Base-by-base conservation (phyloP, 805 yeast genomes). In the Candida qinlingensis region DNA sequence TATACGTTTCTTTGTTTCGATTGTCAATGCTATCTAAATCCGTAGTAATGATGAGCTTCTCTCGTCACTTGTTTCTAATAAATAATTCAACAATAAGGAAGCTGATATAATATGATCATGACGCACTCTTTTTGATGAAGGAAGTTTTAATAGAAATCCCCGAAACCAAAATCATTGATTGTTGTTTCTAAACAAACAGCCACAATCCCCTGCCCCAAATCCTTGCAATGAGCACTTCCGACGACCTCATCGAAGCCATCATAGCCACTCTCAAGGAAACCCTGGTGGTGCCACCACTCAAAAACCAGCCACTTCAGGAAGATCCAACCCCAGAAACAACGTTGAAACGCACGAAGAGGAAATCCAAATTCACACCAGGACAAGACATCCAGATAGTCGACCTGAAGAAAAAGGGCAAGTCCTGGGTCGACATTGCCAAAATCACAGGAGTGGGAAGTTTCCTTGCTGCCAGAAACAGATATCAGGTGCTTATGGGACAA, bases 401-500 rank as follows among this genome's bases (percentile, higher is more conserved):
- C 19, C 63, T 85, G 61, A 86, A 85, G 61, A 72, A 70, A 47
- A 72, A 74, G 42, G 89, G 91, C 31, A 78, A 76, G 53, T 67
- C 80, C 1, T 85, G 94, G 92, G 80, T 77, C 5, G 88, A 84
- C 52, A 85, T 85, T 41, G 89, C 91, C 0, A 79, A 80, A 46
- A 66, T 71, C 4, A 76, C 87, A 2, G 74, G 76, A 4, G 84
- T 85, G 30, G 86, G 82, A 7, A 76, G 82, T 39, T 81, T 79
- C 50, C 66, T 85, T 37, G 88, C 92, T 0, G 92, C 91, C 0
- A 67, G 92, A 49, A 85, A 85, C 60, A 67, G 92, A 50, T 86
- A 86, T 57, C 92, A 85, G 64, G 92, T 85, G 4, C 72, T 85
- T 42, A 84, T 86, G 54, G 94, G 94, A 5, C 92, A 85, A 61